A percentile compares a stretch with the other conserved stretches of the same genome.
Evolutionary conservation across 2,329 filamentous ascomycete genomes (phyloP).

Genomic region (Scleromitrula shiraiana): DNA sequence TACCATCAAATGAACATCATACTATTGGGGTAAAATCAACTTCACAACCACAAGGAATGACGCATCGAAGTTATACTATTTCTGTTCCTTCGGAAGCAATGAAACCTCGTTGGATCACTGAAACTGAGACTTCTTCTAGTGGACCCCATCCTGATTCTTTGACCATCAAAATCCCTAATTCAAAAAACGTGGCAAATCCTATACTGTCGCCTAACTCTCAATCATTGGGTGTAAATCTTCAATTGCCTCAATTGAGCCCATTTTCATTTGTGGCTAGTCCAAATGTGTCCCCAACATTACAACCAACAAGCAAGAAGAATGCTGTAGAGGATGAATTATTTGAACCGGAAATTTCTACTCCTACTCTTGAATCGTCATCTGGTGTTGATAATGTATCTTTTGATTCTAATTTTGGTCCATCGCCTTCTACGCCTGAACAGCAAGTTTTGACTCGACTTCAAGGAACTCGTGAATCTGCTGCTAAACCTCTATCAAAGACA

Average conservation of each 20-base stretch:
- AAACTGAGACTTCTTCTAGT: not conserved
- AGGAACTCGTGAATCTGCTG: conserved; percentile 10
- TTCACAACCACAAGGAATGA: conserved; percentile 11
- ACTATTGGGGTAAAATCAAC: not conserved
- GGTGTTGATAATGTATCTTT: conserved; percentile 15
- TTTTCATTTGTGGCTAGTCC: conserved; percentile 31
- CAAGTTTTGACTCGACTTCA: not conserved
- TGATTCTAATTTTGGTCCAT: conserved; percentile 20
- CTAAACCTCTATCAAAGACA: conserved; percentile 43
- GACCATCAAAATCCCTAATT: conserved; percentile 6
- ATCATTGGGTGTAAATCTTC: conserved; percentile 19
- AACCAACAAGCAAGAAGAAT: conserved; percentile 41
- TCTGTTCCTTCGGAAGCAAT: conserved; percentile 12
- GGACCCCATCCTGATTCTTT: conserved; percentile 1
- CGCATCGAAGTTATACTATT: conserved; percentile 22
- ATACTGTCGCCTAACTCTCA: conserved; percentile 5
- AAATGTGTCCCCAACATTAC: conserved; percentile 30
- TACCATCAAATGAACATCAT: not conserved
- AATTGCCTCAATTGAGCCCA: conserved; percentile 27
- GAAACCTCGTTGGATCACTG: conserved; percentile 18
- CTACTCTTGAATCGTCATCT: conserved; percentile 8
- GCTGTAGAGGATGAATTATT: conserved; percentile 43
- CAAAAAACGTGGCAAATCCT: not conserved
- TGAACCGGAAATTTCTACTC: conserved; percentile 22
- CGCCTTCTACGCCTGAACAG: conserved; percentile 7